Base-by-base conservation (phyloP, 306 rosid species). In the Lathyrus sativus region DNA sequence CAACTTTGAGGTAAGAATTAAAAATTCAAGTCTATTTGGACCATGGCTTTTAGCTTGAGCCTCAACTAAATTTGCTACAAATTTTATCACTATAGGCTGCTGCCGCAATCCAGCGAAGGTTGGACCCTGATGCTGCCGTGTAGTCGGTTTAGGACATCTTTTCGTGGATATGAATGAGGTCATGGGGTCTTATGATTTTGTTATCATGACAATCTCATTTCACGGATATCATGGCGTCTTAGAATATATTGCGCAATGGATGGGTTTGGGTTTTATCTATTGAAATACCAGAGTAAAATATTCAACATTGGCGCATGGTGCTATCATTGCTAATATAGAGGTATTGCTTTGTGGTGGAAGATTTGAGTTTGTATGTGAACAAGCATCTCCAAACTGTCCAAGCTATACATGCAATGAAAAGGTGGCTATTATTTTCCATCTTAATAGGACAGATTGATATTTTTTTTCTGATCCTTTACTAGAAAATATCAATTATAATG, bases 31-130 rank as follows among this genome's bases (percentile, higher is more conserved):
- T 67, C 39, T 48, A 15, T 71, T 10, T 49, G 14, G 62, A 26
- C 45, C 13, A 22, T 38, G 28, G 53, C 14, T 56, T 29, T 62
- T 33, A 42, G 48, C 62, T 60, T 61, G 8, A 69, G 39, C 46
- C 19, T 76, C 54, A 13, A 39, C 71, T 58, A 29, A 57, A 14
- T 73, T 71, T 22, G 28, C 28, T 62, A 62, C 56, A 57, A 28
- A 57, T 71, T 54, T 50, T 45, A 53, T 76, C 62, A 8, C 75
- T 50, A 3, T 59, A 90, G 99, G 97, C 99, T 58, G 99, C 99
- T 11, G 97, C 99, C 51, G 97, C 99, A 50, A 93, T 93, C 74
- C 97, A 93, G 78, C 83, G 95, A 80, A 85, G 96, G 75, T 86
- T 93, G 86, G 99, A 90, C 76, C 97, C 99, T 45, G 99, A 93